Conservation (phyloP, 768 basidiomycete genomes). For the Filobasidium floriforme region DNA sequence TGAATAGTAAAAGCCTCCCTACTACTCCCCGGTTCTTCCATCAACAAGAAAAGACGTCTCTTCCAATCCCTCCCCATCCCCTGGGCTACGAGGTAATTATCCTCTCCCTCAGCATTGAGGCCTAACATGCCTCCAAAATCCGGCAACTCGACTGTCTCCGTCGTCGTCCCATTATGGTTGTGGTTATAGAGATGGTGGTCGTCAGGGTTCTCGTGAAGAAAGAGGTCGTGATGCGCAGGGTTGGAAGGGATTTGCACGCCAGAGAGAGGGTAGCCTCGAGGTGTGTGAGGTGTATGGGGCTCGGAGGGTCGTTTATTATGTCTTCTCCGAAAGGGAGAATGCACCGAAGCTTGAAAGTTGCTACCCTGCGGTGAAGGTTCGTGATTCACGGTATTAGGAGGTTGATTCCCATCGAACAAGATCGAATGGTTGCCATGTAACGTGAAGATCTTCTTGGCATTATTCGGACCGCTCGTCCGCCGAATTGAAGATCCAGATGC, state of each 20-base stretch:
- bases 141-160: conserved; percentile 39
- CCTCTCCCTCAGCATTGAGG: conserved; percentile 38
- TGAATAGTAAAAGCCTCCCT: conserved; percentile 68
- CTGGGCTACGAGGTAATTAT: conserved; percentile 38
- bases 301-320: neutral
- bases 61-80: conserved; percentile 51
- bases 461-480: neutral
- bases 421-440: conserved; percentile 1
- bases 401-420: neutral
- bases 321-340: neutral
- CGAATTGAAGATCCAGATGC: neutral
- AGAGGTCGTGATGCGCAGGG: conserved; percentile 1
- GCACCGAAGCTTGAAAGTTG: neutral
- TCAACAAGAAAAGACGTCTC: conserved; percentile 58
- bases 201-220: too few species aligned
- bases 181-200: too few species aligned
- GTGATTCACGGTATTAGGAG: neutral
- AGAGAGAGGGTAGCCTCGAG: neutral
- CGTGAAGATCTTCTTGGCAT: neutral
- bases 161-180: neutral
- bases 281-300: neutral
- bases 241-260: neutral
- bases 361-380: neutral
- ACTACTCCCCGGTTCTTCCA: conserved; percentile 74
- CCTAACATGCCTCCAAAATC: conserved; percentile 42